Base-by-base conservation (phyloP, 1,139 yeast genomes). In the Nakaseomyces glabratus region DNA sequence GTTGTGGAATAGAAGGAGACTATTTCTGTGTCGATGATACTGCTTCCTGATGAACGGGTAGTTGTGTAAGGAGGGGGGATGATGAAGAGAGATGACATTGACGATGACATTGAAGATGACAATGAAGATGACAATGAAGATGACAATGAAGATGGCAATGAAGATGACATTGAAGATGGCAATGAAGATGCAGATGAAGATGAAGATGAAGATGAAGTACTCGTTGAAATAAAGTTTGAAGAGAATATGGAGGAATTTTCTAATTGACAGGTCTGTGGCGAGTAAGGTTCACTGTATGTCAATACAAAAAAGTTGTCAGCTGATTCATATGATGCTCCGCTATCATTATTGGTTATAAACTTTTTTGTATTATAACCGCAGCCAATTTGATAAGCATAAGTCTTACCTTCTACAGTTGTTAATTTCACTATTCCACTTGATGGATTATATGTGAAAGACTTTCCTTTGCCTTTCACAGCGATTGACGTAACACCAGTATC, bases 401-500 rank as follows among this genome's bases (percentile, higher is more conserved):
- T 24, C 10, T 13, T 24, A 14, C 28, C 28, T 9, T 24, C 28
- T 6, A 11, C 16, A 4, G 28, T 24, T 6, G 28, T 24, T 20
- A 24, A 15, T 16, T 24, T 24, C 4, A 24, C 7, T 15, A 24
- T 24, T 10, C 28, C 28, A 2, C 20, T 10, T 24, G 20, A 24
- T 9, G 28, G 28, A 14, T 24, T 20, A 12, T 24, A 24, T 4
- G 28, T 24, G 14, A 24, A 24, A 10, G 20, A 15, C 10, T 24
- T 24, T 15, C 28, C 28, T 12, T 24, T 16, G 5, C 28, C 28
- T 5, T 6, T 4, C n/a, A 24, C 28, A 9, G 28, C 9, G 16
- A 24, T 24, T 6, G 28, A 24, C n/a, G 28, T 24, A 9, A 24
- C 28, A 16, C 28, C 28, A 8, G 28, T 10, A 14, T n/a, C 16